Base-by-base conservation (phyloP, 495 filamentous ascomycete species). In the Cladorrhinum samala region DNA sequence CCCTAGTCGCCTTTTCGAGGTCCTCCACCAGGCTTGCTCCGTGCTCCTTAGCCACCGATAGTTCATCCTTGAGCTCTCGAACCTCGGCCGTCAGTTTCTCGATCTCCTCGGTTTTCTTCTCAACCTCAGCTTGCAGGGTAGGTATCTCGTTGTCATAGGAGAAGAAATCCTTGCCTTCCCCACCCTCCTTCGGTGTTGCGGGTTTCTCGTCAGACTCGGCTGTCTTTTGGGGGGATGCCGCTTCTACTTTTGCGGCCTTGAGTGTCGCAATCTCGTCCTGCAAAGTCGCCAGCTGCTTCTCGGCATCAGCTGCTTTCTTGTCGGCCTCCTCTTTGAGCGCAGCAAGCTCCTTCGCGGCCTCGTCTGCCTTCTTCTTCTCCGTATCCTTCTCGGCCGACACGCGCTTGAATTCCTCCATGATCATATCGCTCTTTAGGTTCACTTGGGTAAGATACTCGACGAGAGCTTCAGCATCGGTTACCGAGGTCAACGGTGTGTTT, bases 381-480 rank as follows among this genome's bases (percentile, higher is more conserved):
- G 80, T 78, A 63, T 97, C 91, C 27, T 85, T 82, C 57, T 96
- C 94, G 20, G 74, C 78, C 0, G 89, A 83, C 0, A 96, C 83
- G 0, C 90, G 80, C 71, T 90, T 95, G n/a, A 96, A 73, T 66
- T 98, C 93, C 16, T 95, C 87, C 77, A 90, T 79, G 1, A 93
- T 82, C 83, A 98, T 89, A 57, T 95, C 90, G 9, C 84, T 83
- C 56, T 91, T 91, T 21, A 90, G 69, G 49, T 85, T 88, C 37
- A 95, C 71, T 67, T 95, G 89, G 57, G 85, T 93, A n/a, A 98
- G 77, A 64, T 97, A 98, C 69, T 97, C 93, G 2, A 92, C 83
- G 25, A 98, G 71, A 1, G 89, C 85, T 55, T 82, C 81, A 0
- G 91, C 88, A 53, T 98, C 94, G 48, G 75, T 79, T 52, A 97